Evolutionary conservation across 129 eudicot genomes (phyloP), one percentile per base, ranked within the genome.

Genomic region (Dittrichia graveolens): DNA sequence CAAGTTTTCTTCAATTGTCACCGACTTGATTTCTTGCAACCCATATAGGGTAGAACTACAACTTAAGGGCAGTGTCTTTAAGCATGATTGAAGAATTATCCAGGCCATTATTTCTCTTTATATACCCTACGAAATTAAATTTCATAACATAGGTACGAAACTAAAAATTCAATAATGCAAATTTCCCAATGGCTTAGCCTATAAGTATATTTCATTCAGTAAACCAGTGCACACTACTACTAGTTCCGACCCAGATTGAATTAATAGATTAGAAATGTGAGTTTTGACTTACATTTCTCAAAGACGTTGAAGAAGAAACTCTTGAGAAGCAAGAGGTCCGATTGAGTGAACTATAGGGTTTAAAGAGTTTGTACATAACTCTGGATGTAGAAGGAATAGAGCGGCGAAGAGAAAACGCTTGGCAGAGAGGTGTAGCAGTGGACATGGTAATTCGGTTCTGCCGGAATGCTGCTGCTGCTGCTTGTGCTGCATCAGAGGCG

Each of bases 271-370:
- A 24, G 10, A 19, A 19, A 9, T 57, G 42, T 57, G 42, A 55
- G 12, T 18, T 38, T 39, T 8, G 18, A 58, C 87, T 75, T 80
- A 85, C 87, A 45, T 77, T 19, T 72, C 60, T 82, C 37, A 80
- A 65, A 63, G 78, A 73, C 5, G 72, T 67, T 67, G 80, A 67
- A 55, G 38, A 75, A 47, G 60, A 57, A 11, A 48, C 66, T 8
- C 70, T 55, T 11, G 54, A 11, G 34, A 44, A 24, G 46, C 71
- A 75, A 43, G 48, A 42, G 18, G 64, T 69, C 7, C 64, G 75
- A 49, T 35, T 61, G 37, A 77, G 62, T 16, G 67, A 18, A 24
- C 18, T 8, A 19, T 45, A 60, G 9, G 64, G 63, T 15, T 63
- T 73, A 67, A 40, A 60, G 9, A 60, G 63, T 15, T 63, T 73